phyloP scores from a whole-genome alignment of 108 stramenopile species.

The Nitzschia sp. region DNA sequence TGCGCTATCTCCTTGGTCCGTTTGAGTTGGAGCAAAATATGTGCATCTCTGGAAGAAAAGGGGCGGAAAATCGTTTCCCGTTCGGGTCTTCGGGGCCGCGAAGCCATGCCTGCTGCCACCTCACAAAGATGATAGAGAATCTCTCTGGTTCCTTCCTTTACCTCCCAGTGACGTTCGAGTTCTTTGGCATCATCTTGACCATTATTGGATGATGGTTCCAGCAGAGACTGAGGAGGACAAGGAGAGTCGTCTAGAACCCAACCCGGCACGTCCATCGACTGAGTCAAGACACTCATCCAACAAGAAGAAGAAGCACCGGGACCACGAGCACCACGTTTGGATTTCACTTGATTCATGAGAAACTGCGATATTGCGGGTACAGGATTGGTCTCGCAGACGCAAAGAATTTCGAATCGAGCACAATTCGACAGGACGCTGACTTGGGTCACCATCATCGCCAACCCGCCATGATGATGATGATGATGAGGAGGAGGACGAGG shows the following conservation, averaged over 20 bases:
- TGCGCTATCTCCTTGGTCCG: conserved; percentile 56
- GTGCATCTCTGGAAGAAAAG: conserved; percentile 79
- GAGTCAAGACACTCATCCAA: conserved; percentile 3
- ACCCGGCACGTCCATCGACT: neutral
- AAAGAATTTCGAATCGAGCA: conserved; percentile 66
- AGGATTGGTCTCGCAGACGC: conserved; percentile 17
- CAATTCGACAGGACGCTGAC: conserved; percentile 76
- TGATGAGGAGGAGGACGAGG: too few species aligned
- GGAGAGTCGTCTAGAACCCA: neutral
- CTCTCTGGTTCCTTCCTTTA: conserved; percentile 4
- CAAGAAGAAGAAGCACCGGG: too few species aligned
- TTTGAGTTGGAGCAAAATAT: conserved; percentile 78
- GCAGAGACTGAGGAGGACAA: neutral
- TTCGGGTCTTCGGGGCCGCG: conserved; percentile 64
- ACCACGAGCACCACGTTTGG: neutral
- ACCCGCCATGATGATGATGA: too few species aligned
- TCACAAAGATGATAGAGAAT: conserved; percentile 44
- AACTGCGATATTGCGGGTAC: conserved; percentile 7
- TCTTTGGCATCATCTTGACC: neutral
- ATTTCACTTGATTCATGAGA: conserved; percentile 3
- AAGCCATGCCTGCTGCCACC: conserved; percentile 64
- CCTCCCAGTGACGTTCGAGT: conserved; percentile 17
- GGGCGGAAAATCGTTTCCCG: conserved; percentile 72
- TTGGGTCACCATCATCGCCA: too few species aligned
- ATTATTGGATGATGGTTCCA: too few species aligned